Evolutionary conservation across 768 basidiomycete species (phyloP), one percentile per base, ranked within the genome.

Genomic region (Lepiota venenata): DNA sequence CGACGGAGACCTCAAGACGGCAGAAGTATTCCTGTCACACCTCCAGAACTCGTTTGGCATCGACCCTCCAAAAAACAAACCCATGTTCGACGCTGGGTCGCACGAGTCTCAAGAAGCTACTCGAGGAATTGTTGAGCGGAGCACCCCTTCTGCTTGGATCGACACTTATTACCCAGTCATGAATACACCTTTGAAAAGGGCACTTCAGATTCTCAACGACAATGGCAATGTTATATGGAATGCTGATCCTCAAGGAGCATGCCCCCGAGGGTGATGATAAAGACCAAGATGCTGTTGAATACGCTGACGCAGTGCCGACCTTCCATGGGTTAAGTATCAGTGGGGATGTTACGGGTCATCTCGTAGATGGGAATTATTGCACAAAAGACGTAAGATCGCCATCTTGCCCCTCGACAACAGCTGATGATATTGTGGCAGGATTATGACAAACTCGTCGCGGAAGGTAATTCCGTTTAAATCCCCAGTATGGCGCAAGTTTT

Each of bases 111-210:
- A 84, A 50, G 74, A 80, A 41, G 82, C 88, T 2, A 92, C 89
- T 0, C 73, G 88, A 15, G 66, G 68, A 21, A 72, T 83, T 40
- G 78, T 81, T 0, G 69, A 71, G 21, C 62, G 70, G 5, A 64
- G 72, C 21, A 68, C 66, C 18, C 87, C 88, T 2, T 77, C 71
- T 1, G 89, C 87, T 53, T 93, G 91, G 91, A 83, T 93, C 55
- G 90, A 93, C 60, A 79, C 80, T 32, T 97, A 98, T 68, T 96
- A 88, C 69, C 93, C 95, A 1, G 75, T 93, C 39, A 71, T 96
- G 74, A 92, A 96, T 69, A 87, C 82, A 0, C 84, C 91, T 2
- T 73, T 87, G 8, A 81, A 86, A 47, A 80, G 84, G 43, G 79
- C 78, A 54, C 68, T 95, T 21, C 56, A 57, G 21, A 51, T 60